Conservation (phyloP, 305 asterid genomes). For the Salvia sclarea region DNA sequence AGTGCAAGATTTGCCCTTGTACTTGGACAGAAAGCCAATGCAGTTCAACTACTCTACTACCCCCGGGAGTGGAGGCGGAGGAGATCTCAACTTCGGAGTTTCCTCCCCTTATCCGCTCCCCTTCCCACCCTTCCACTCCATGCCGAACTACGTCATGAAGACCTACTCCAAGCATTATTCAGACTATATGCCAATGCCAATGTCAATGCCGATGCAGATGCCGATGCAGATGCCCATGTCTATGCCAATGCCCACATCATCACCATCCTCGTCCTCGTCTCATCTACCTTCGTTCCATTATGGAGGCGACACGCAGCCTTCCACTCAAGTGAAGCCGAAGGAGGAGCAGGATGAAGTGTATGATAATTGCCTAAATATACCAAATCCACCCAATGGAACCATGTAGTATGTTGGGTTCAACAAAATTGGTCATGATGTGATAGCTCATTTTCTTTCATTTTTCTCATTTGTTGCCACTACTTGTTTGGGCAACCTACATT, state of each 20-base stretch:
- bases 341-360: constrained; percentile 47
- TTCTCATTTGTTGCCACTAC: not conserved
- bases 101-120: constrained; percentile 35
- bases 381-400: constrained; percentile 38
- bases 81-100: constrained; percentile 42
- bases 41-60: constrained; percentile 11
- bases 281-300: no score
- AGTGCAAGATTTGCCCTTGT: constrained; percentile 40
- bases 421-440: not conserved
- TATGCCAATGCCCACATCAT: constrained; percentile 23
- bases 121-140: constrained; percentile 42
- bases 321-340: constrained; percentile 5
- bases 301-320: no score
- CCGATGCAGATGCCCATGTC: not conserved
- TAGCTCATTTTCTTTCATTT: not conserved
- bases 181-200: constrained; percentile 37
- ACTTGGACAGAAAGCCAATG: constrained; percentile 48
- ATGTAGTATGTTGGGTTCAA: constrained; percentile 4
- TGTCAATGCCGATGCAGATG: not conserved
- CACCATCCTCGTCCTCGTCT: not conserved
- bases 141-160: constrained; percentile 34
- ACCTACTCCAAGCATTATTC: constrained; percentile 28
- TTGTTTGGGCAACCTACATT: not conserved
- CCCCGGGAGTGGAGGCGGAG: not conserved
- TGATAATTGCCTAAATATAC: constrained; percentile 33